phyloP scores from a whole-genome alignment of 805 yeast genomes.

The Candida chauliodis region DNA sequence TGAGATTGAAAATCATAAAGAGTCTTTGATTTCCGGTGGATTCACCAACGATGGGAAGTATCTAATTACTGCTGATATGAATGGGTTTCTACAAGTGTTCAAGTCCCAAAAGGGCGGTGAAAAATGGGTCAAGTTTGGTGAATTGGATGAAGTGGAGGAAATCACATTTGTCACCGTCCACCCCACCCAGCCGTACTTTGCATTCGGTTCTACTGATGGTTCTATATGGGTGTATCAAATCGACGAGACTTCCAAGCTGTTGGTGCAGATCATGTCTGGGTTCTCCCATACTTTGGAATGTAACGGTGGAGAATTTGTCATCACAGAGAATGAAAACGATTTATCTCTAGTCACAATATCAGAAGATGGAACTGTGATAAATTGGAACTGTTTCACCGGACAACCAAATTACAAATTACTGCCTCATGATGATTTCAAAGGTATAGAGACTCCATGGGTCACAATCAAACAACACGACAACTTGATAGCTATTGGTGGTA shows the following conservation, averaged over 20 bases:
- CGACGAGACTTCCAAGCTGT: slow-evolving; percentile 40
- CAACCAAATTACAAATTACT: slow-evolving; percentile 65
- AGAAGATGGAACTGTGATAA: slow-evolving; percentile 81
- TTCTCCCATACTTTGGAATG: slow-evolving; percentile 79
- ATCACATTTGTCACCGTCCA: slow-evolving; percentile 80
- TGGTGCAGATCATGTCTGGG: slow-evolving; percentile 74
- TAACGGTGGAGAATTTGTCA: slow-evolving; percentile 73
- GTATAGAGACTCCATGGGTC: slow-evolving; percentile 86
- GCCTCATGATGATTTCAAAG: slow-evolving; percentile 61
- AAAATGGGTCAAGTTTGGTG: slow-evolving; percentile 68
- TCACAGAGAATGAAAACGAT: slow-evolving; percentile 47
- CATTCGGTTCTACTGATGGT: slow-evolving; percentile 90
- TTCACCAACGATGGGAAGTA: slow-evolving; percentile 81
- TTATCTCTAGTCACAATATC: slow-evolving; percentile 70
- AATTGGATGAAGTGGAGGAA: slow-evolving; percentile 86
- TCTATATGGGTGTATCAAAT: slow-evolving; percentile 91
- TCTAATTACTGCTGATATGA: slow-evolving; percentile 91
- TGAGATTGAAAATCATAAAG: slow-evolving; percentile 76
- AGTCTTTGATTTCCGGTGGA: slow-evolving; percentile 80
- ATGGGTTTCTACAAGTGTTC: slow-evolving; percentile 76
- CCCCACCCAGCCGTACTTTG: slow-evolving; percentile 76
- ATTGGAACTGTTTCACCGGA: slow-evolving; percentile 86
- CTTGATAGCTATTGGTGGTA: slow-evolving; percentile 74
- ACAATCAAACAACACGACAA: slow-evolving; percentile 53
- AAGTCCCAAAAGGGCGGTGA: slow-evolving; percentile 74